A percentile compares a stretch with the other conserved stretches of the same genome.
phyloP scores from a whole-genome alignment of 2,329 filamentous ascomycete genomes.

The Lachnellula cervina region DNA sequence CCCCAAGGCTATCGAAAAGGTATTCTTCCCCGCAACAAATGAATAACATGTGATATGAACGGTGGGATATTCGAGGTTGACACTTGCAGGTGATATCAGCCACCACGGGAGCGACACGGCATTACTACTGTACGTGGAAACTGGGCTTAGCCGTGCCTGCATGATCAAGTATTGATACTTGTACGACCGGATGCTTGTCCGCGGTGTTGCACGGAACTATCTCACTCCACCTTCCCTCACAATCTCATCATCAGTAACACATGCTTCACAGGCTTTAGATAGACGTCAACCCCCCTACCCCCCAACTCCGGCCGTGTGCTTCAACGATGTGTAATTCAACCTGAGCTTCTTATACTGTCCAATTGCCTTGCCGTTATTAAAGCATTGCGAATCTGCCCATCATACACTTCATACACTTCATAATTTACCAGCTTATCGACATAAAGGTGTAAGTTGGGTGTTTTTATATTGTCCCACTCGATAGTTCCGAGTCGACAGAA shows the following conservation, averaged over 20 bases:
- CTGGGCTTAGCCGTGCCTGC: not conserved
- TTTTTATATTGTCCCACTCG: not conserved
- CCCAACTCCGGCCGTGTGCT: constrained; percentile 3
- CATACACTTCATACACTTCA: constrained; percentile 9
- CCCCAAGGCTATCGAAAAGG: not conserved
- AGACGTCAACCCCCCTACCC: constrained; percentile 6
- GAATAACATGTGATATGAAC: not conserved
- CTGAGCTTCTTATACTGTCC: constrained; percentile 4
- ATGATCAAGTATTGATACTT: not conserved
- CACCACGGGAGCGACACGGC: not conserved
- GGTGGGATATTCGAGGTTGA: not conserved
- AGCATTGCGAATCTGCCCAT: constrained; percentile 15
- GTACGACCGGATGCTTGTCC: not conserved
- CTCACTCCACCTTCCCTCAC: not conserved
- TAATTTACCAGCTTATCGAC: constrained; percentile 3
- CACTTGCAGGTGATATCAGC: not conserved
- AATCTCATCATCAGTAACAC: not conserved
- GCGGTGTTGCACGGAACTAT: not conserved
- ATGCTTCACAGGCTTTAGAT: not conserved
- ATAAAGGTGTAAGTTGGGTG: not conserved
- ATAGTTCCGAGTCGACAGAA: not conserved
- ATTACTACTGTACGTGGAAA: not conserved
- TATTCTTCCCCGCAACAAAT: not conserved
- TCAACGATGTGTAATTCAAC: constrained; percentile 7
- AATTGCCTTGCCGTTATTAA: constrained; percentile 14